Percentiles rank a stretch among this genome's conserved stretches.
phyloP scores from a whole-genome alignment of 2,329 filamentous ascomycete genomes.

The Botrytis tulipae region DNA sequence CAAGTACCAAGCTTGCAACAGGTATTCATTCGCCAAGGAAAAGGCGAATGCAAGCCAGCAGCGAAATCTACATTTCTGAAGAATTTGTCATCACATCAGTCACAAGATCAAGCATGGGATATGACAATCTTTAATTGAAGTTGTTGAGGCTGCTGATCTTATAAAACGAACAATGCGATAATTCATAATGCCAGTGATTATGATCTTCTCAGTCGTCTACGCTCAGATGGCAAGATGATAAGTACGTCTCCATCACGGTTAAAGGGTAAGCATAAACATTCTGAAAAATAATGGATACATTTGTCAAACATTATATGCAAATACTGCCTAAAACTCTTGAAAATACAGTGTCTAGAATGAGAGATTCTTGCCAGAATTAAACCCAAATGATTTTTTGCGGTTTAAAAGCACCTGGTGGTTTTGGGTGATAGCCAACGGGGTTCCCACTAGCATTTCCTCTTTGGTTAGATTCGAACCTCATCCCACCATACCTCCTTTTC shows the following conservation, averaged over 20 bases:
- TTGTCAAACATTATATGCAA: neutral
- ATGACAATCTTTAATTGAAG: neutral
- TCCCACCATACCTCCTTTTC: neutral
- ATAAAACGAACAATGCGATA: neutral
- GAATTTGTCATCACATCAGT: neutral
- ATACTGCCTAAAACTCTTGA: neutral
- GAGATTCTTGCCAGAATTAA: neutral
- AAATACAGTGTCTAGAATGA: too few species aligned
- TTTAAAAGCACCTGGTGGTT: neutral
- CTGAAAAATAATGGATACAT: neutral
- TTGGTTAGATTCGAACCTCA: conserved; percentile 8
- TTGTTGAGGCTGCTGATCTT: neutral
- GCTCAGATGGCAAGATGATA: neutral
- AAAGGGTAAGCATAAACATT: neutral
- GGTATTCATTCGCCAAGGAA: neutral
- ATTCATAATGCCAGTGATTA: neutral
- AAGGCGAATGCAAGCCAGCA: neutral
- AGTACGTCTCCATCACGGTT: neutral
- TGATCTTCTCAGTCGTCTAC: neutral
- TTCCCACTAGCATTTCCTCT: neutral
- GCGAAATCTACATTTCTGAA: neutral
- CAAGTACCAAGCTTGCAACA: neutral
- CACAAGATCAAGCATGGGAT: neutral
- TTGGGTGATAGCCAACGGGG: neutral
- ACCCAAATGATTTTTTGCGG: conserved; percentile 1